phyloP scores from a whole-genome alignment of 352 stramenopile species.

The Pythium myriotylum region DNA sequence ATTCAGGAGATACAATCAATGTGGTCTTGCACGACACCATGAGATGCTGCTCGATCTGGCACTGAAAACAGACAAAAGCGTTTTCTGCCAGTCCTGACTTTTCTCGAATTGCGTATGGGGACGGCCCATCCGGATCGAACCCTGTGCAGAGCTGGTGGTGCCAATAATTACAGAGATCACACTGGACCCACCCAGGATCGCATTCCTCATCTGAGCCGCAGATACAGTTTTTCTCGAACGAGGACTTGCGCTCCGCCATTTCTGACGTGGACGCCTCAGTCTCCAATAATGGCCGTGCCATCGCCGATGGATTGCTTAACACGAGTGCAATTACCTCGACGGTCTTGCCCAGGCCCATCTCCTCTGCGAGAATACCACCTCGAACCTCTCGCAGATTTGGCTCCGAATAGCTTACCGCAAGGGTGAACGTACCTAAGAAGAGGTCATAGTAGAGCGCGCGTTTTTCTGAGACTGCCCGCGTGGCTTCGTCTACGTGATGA shows the following conservation, averaged over 20 bases:
- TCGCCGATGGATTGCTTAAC: conserved; percentile 40
- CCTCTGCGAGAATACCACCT: conserved; percentile 92
- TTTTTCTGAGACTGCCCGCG: neutral
- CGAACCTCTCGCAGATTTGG: conserved; percentile 21
- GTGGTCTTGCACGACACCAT: conserved; percentile 71
- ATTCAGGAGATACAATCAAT: conserved; percentile 92
- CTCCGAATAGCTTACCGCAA: neutral
- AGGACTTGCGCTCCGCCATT: conserved; percentile 12
- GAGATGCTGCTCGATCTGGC: conserved; percentile 44
- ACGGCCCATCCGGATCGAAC: conserved; percentile 15
- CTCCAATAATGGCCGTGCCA: conserved; percentile 31
- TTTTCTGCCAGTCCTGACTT: neutral
- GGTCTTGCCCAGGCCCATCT: conserved; percentile 92
- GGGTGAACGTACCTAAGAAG: conserved; percentile 5
- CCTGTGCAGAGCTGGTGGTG: conserved; percentile 73
- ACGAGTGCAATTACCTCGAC: conserved; percentile 77
- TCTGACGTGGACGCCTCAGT: conserved; percentile 39
- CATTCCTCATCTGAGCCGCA: conserved; percentile 47
- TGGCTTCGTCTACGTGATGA: neutral
- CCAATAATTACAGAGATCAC: conserved; percentile 52
- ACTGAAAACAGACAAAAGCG: conserved; percentile 69
- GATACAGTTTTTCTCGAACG: conserved; percentile 44
- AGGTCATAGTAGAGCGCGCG: conserved; percentile 20
- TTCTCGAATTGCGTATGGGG: neutral
- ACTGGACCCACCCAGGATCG: conserved; percentile 47